These are phyloP conservation scores for Eimeria acervulina DNA, from an alignment of 169 alveolate genomes.

Conservation along the genomic window DNA sequence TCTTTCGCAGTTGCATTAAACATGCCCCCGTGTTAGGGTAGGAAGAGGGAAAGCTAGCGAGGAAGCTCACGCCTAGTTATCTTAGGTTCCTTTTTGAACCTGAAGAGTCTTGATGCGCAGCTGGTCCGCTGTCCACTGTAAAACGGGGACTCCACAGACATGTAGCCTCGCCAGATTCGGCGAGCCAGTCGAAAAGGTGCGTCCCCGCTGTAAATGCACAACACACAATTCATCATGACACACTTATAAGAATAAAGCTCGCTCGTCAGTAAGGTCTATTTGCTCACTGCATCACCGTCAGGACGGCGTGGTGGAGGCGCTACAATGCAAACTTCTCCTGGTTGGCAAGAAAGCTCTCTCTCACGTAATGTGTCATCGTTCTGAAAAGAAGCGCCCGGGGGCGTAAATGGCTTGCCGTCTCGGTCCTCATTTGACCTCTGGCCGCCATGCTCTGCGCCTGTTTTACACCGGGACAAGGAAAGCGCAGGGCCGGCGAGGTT, in stretches of 20 bases:
- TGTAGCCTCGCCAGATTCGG: neutral
- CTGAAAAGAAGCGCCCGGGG: neutral
- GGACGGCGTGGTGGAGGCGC: neutral
- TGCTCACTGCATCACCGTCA: neutral
- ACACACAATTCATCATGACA: neutral
- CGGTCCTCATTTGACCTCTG: neutral
- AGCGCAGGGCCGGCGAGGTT: constrained; percentile 70
- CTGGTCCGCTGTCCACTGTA: constrained; percentile 18
- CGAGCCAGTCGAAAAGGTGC: constrained; percentile 42
- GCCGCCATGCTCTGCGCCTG: neutral
- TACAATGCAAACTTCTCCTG: neutral
- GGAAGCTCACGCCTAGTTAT: neutral
- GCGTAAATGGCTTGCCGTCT: neutral
- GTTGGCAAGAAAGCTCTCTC: neutral
- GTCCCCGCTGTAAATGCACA: constrained; percentile 44
- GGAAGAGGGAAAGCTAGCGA: neutral
- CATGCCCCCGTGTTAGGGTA: neutral
- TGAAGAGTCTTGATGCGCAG: neutral
- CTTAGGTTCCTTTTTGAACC: neutral
- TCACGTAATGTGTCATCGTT: neutral
- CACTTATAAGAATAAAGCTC: neutral
- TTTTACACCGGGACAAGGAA: neutral
- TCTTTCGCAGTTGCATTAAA: neutral
- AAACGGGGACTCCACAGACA: constrained; percentile 56
- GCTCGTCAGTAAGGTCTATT: neutral